Base-by-base conservation (phyloP, 2,329 filamentous ascomycete genomes). In the Clarireedia paspali region DNA sequence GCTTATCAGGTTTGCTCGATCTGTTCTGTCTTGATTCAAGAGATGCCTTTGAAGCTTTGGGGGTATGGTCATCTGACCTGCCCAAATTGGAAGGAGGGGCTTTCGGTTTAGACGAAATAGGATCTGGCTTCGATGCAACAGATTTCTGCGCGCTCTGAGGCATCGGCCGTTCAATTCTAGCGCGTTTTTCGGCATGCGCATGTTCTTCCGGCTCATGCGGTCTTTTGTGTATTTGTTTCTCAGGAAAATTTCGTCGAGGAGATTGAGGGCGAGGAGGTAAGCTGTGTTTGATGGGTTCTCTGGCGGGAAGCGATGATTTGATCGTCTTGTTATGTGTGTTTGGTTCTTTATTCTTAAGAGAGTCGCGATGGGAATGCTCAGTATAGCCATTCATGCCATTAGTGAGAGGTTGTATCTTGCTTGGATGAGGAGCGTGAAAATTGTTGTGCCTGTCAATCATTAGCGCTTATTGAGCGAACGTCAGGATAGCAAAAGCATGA, bases 401-500 rank as follows among this genome's bases (percentile, higher is more conserved):
- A 42, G 55, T 39, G 60, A 68, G 63, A 2, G 68, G 80, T 67
- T 81, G 75, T 54, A 82, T 76, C 68, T 85, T 77, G 57, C 83
- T 77, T 5, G 76, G 75, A 44, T 71, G 62, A 23, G 40, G 20
- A 39, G 45, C 34, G 52, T 30, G 44, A n/a, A 24, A 24, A 26
- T 55, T 55, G 39, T 38, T 50, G 38, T 45, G 38, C 24, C 38
- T 20, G 17, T 24, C 6, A 26, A 24, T 24, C 24, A 36, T 55
- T 36, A 55, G 46, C 17, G 20, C 20, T 20, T 36, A 14, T 5
- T 30, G 23, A n/a, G 6, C 12, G 17, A 14, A 24, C 9, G 14
- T 36, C 14, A 26, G 15, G 14, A 52, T n/a, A 45, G 17, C 7
- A 7, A 24, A 6, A 26, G 4, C 2, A 26, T 10, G 15, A 30